Evolutionary conservation across 108 stramenopile genomes (phyloP), one percentile per base, ranked within the genome.

Genomic region (Skeletonema menzelii): DNA sequence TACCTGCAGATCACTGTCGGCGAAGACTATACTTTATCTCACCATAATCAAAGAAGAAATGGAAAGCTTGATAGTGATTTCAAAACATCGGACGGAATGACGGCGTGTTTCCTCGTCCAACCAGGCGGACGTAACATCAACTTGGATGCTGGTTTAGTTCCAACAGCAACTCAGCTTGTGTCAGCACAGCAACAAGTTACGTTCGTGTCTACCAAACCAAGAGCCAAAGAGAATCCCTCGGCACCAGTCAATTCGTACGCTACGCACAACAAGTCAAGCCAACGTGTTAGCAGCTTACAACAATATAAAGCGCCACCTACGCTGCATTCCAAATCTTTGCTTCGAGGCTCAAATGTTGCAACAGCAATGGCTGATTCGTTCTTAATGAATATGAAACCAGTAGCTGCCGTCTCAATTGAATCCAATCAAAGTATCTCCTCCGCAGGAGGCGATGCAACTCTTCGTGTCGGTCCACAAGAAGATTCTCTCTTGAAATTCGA

Each of bases 401-500:
- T 31, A 20, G 76, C 70, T 34, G 64, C 28, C 55, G 37, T 22
- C 19, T 70, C 69, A 12, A 70, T 77, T 26, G 62, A 69, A 31
- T 32, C 69, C 26, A 53, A 66, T 7, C 27, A 30, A 40, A 49
- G 17, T 38, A 1, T 37, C 13, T 27, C 40, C 27, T 55, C 27
- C 6, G 31, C 17, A 35, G 57, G 24, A 31, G 35, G 8, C 27
- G 14, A 63, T 24, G 60, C 19, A 19, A 31, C 19, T 46, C 37
- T 72, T 32, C 56, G 38, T n/a, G 62, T 72, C 44, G 58, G 37
- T n/a, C 26, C 28, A 35, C 20, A 27, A 6, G 46, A 72, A 32
- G 59, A 79, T 30, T 22, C 42, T 14, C 44, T 79, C 13, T 24
- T 79, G 28, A 72, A 63, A 55, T 79, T 79, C 57, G 60, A 79